Base-by-base conservation (phyloP, 768 basidiomycete genomes). In the Chalciporus piperatus region DNA sequence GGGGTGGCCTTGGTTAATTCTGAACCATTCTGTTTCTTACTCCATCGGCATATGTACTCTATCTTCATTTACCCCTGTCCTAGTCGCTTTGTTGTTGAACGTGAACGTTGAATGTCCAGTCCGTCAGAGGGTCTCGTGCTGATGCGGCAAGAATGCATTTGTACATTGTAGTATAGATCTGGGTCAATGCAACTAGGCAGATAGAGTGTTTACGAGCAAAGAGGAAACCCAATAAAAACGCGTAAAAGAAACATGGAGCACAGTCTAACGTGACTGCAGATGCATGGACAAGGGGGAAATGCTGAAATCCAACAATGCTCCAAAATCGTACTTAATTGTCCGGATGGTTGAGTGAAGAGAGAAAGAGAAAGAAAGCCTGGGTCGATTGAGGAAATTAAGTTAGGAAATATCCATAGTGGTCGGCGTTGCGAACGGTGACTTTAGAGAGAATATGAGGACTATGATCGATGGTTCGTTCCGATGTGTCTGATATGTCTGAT, bases 1-100 rank as follows among this genome's bases (percentile, higher is more conserved):
- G 89, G 87, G 85, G 84, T 45, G 86, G 86, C 32, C 75, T 89
- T 52, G 81, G 78, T 52, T 86, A 58, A 76, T 22, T 37, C 37
- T 25, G 6, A 16, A 37, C n/a, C n/a, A 19, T 16, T 19, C 8
- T 40, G 37, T 16, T 13, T 6, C 25, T 27, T 37, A n/a, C 37
- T 14, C 13, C 33, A 23, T 25, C 20, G 33, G n/a, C 33, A 40
- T 28, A 17, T 41, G 28, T 41, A 33, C 30, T 41, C 27, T 19
- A 40, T 30, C 30, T 37, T 45, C 25, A 28, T 17, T 43, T 48
- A 54, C 40, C 23, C 13, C 41, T 30, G 45, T 45, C 45, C 40
- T 14, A 8, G 12, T 38, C 20, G n/a, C 35, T 40, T 25, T 37
- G 16, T 9, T 16, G 22, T 33, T 28, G 30, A 19, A 28, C 16